Conservation (phyloP, 768 basidiomycete genomes). For the Exsudoporus frostii region DNA sequence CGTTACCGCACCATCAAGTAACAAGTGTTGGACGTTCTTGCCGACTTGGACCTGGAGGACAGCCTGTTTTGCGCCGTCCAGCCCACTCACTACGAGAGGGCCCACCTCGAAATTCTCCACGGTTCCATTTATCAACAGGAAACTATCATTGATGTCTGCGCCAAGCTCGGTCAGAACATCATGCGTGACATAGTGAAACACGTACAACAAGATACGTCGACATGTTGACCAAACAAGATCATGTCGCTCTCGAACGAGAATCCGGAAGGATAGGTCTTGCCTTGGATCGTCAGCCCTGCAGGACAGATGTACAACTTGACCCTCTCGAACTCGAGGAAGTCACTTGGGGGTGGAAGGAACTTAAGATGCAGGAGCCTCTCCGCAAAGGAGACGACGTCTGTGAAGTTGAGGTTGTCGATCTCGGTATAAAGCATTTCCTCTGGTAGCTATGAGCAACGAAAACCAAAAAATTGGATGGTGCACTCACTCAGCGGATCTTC, state of each 20-base stretch:
- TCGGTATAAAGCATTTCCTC: slow-evolving; percentile 5
- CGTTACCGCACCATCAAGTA: slow-evolving; percentile 3
- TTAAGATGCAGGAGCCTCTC: slow-evolving; percentile 1
- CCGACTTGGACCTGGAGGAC: slow-evolving; percentile 1
- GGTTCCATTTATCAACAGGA: background rate
- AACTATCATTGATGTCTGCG: background rate
- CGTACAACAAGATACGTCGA: slow-evolving; percentile 2
- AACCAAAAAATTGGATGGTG: too few species aligned
- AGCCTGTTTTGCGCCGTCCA: background rate
- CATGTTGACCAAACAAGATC: slow-evolving; percentile 1
- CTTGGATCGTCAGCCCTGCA: background rate
- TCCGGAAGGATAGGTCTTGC: slow-evolving; percentile 1
- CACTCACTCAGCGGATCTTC: slow-evolving; percentile 9
- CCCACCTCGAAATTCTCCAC: slow-evolving; percentile 4
- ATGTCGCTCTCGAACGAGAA: slow-evolving; percentile 7
- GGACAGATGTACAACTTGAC: slow-evolving; percentile 3
- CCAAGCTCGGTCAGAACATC: background rate
- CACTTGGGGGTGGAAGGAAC: slow-evolving; percentile 2
- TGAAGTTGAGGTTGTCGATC: slow-evolving; percentile 7
- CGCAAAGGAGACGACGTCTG: slow-evolving; percentile 3
- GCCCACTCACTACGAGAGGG: slow-evolving; percentile 1
- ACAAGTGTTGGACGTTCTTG: slow-evolving; percentile 2
- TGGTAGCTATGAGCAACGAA: background rate
- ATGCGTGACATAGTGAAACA: too few species aligned
- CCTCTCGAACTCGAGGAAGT: slow-evolving; percentile 8